Evolutionary conservation across 176 grass and related monocot genomes (phyloP), one percentile per base, ranked within the genome.

Genomic region (Avena insularis): DNA sequence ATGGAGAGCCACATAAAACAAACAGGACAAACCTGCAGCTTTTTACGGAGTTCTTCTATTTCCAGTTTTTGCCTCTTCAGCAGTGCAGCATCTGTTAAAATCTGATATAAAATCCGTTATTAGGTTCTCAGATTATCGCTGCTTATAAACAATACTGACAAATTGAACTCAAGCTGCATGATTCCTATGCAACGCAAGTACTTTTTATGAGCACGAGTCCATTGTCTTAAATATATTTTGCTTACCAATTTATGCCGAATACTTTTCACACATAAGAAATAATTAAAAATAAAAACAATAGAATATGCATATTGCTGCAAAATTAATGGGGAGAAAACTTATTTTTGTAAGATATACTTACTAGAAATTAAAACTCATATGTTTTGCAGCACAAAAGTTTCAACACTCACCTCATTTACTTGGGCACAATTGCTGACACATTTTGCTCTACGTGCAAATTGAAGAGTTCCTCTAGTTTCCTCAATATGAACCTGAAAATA

Each of bases 371-470:
- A 17, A 75, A 80, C 57, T 75, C 67, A 79, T 7, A 53, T 86
- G 40, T 43, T 43, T 43, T 36, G 13, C 27, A 85, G 50, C 53
- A 19, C 4, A 88, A 33, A 82, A 58, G 76, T 33, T 64, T 38
- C 54, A 61, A 80, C 31, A 82, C 72, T 8, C 79, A 99, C 92
- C 97, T 99, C 94, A 77, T 99, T 99, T 74, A 99, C 87, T 94
- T 99, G 94, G 68, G 90, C 94, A 89, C 94, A 99, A 57, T 99
- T 99, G 80, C 94, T 99, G 40, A 99, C 89, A 64, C 89, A 86
- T 84, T 99, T 99, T 66, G 97, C 97, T 90, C 97, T 97, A 61
- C 94, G 92, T 82, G 92, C 97, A 87, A 99, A 99, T 67, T 99
- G 94, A 88, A 99, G 97, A 33, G 92, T 99, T 62, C 97, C 97